These are phyloP conservation scores for Verticillium nonalfalfae DNA, from an alignment of 2,329 filamentous ascomycete species.

Conservation along the genomic window DNA sequence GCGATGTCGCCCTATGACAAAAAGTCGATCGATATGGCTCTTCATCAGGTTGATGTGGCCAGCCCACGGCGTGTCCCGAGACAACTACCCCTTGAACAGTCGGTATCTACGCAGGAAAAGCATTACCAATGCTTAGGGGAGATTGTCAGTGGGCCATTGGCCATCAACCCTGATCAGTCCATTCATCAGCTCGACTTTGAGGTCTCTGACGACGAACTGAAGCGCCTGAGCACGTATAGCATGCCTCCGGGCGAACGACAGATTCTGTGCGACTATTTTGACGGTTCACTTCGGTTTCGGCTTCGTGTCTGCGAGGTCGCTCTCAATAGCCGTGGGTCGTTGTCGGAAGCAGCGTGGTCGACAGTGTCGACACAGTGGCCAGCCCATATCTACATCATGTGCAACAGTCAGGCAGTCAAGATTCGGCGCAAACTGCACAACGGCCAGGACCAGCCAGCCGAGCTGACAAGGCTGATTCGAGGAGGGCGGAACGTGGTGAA, in stretches of 20 bases:
- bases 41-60: slow-evolving; percentile 40
- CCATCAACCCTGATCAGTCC: slow-evolving; percentile 22
- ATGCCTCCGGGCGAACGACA: slow-evolving; percentile 20
- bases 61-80: slow-evolving; percentile 39
- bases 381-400: slow-evolving; percentile 56
- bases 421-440: slow-evolving; percentile 64
- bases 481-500: slow-evolving; percentile 57
- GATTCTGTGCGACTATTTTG: slow-evolving; percentile 31
- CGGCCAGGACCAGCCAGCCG: slow-evolving; percentile 68
- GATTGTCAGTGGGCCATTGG: slow-evolving; percentile 41
- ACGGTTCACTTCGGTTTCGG: slow-evolving; percentile 57
- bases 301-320: slow-evolving; percentile 53
- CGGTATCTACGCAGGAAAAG: slow-evolving; percentile 18
- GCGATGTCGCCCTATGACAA: slow-evolving; percentile 28
- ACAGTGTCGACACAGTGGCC: slow-evolving; percentile 65
- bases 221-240: slow-evolving; percentile 13
- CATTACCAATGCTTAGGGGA: slow-evolving; percentile 53
- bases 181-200: slow-evolving; percentile 40
- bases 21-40: slow-evolving; percentile 31
- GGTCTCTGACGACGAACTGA: slow-evolving; percentile 28
- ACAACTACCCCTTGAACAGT: not conserved
- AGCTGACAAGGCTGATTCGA: slow-evolving; percentile 58
- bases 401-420: slow-evolving; percentile 56
- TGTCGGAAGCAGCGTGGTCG: slow-evolving; percentile 52
- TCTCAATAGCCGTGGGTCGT: slow-evolving; percentile 11